Percentiles rank a stretch among this genome's conserved stretches.
phyloP scores from a whole-genome alignment of 257 asterid species.

The Plantago major region DNA sequence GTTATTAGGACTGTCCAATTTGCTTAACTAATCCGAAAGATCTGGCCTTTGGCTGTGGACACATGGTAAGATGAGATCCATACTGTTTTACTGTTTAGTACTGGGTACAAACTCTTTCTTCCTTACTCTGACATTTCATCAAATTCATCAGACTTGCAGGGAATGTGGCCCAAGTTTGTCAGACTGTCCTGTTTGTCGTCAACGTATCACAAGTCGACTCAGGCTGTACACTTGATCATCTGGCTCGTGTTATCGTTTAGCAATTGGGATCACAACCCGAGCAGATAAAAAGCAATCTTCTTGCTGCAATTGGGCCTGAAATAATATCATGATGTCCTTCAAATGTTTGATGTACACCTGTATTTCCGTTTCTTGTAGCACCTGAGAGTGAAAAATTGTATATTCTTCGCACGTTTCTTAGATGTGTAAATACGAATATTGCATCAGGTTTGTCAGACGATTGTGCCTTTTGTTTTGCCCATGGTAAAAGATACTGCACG shows the following conservation, averaged over 20 bases:
- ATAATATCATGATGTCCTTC: too few species aligned
- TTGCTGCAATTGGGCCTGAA: too few species aligned
- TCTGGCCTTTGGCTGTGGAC: constrained; percentile 77
- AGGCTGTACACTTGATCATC: constrained; percentile 44
- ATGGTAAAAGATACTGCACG: too few species aligned
- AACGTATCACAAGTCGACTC: constrained; percentile 58
- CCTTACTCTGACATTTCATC: background rate
- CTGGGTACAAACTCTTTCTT: constrained; percentile 5
- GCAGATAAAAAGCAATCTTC: too few species aligned
- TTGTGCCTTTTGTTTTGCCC: too few species aligned
- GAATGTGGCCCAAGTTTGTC: constrained; percentile 63
- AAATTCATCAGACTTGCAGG: constrained; percentile 58
- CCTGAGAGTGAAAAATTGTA: too few species aligned
- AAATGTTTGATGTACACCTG: too few species aligned
- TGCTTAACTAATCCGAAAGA: constrained; percentile 57
- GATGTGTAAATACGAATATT: too few species aligned
- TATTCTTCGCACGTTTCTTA: too few species aligned
- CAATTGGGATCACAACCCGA: too few species aligned
- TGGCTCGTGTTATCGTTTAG: background rate
- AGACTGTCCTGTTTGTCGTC: constrained; percentile 71
- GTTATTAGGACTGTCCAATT: constrained; percentile 56
- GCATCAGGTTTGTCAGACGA: too few species aligned
- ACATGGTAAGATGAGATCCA: constrained; percentile 43
- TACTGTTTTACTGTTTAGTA: background rate
- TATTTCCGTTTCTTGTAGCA: too few species aligned